Conservation (phyloP, 2,329 filamentous ascomycete species). For the Colletotrichum abscissum region DNA sequence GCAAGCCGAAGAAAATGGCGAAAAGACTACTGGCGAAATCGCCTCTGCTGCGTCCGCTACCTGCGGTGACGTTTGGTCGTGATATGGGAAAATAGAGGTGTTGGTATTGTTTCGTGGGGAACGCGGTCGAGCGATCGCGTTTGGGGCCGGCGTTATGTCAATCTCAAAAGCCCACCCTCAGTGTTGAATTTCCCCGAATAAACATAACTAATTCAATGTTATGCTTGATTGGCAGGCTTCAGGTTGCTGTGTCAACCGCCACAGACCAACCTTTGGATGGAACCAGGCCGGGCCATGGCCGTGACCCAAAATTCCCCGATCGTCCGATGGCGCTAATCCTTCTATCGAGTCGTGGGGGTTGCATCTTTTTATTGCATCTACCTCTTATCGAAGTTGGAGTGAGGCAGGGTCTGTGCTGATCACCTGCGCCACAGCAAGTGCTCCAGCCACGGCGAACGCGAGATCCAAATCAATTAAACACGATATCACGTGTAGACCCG, state of each 20-base stretch:
- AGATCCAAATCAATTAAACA: slow-evolving; percentile 26
- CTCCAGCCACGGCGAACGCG: background rate
- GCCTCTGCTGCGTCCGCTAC: slow-evolving; percentile 16
- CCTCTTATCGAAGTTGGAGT: background rate
- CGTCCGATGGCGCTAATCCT: slow-evolving; percentile 22
- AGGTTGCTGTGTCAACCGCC: slow-evolving; percentile 32
- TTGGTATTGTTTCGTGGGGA: slow-evolving; percentile 32
- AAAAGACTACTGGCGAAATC: slow-evolving; percentile 1
- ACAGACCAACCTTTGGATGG: background rate
- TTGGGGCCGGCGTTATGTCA: slow-evolving; percentile 31
- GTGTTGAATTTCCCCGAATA: slow-evolving; percentile 27
- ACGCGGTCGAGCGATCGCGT: slow-evolving; percentile 32
- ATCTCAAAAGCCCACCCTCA: slow-evolving; percentile 17
- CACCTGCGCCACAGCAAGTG: background rate
- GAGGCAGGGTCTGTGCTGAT: background rate
- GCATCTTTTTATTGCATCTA: background rate
- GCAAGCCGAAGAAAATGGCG: slow-evolving; percentile 5
- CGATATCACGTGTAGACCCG: slow-evolving; percentile 20
- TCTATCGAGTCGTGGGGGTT: slow-evolving; percentile 17
- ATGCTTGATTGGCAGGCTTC: slow-evolving; percentile 23
- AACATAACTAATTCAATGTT: slow-evolving; percentile 32
- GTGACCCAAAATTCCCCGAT: slow-evolving; percentile 31
- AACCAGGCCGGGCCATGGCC: slow-evolving; percentile 1
- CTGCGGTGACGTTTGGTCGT: slow-evolving; percentile 20
- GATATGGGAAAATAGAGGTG: slow-evolving; percentile 7